Percentiles rank a stretch among this genome's conserved stretches.
phyloP scores from a whole-genome alignment of 192 early-diverging fungal genomes.

The Podila minutissima region DNA sequence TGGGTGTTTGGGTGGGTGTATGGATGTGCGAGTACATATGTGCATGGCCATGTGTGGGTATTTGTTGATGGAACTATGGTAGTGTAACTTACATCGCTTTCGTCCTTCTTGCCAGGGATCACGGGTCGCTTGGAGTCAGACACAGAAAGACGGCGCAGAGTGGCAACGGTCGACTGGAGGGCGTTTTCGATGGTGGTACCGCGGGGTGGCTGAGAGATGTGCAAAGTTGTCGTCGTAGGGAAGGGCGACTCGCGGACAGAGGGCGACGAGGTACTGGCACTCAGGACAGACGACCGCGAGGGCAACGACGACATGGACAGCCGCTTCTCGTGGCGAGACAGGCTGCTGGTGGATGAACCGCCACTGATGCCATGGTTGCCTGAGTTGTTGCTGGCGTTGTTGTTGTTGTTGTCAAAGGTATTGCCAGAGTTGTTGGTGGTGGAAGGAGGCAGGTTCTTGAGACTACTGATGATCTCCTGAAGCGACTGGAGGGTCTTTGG shows the following conservation, averaged over 20 bases:
- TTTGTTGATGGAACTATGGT: too few relatives aligned
- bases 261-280: not conserved
- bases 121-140: slow-evolving; percentile 38
- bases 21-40: too few relatives aligned
- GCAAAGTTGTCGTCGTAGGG: slow-evolving; percentile 23
- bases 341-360: not conserved
- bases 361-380: slow-evolving; percentile 32
- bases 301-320: slow-evolving; percentile 39
- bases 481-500: slow-evolving; percentile 57
- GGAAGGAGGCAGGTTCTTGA: slow-evolving; percentile 59
- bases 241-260: not conserved
- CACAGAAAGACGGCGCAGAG: slow-evolving; percentile 47
- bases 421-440: not conserved
- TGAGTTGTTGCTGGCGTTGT: slow-evolving; percentile 22
- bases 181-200: slow-evolving; percentile 52
- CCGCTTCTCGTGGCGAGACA: slow-evolving; percentile 39
- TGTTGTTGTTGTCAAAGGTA: slow-evolving; percentile 9
- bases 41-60: too few relatives aligned
- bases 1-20: too few relatives aligned
- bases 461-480: slow-evolving; percentile 63
- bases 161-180: slow-evolving; percentile 52
- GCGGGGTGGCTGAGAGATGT: slow-evolving; percentile 41
- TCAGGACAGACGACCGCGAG: slow-evolving; percentile 1
- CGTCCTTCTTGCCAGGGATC: slow-evolving; percentile 40
- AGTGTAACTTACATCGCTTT: slow-evolving; percentile 13